Percentiles rank a stretch among this genome's conserved stretches.
Evolutionary conservation across 495 filamentous ascomycete species (phyloP).

Genomic region (Oleoguttula mirabilis): DNA sequence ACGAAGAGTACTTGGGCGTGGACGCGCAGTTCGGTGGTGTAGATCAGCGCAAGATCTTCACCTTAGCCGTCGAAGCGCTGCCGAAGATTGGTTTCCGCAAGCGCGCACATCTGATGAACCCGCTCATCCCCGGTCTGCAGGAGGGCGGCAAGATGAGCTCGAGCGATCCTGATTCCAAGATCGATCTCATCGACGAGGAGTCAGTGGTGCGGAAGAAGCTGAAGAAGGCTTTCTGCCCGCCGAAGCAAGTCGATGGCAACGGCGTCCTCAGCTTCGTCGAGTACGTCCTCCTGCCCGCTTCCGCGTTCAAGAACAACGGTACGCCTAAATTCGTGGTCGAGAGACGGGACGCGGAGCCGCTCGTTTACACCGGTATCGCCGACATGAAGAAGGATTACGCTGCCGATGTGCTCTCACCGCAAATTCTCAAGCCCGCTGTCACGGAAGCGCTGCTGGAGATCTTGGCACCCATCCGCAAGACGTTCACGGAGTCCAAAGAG

Average conservation of each 20-base stretch:
- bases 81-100: slow-evolving; percentile 54
- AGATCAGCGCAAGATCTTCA: slow-evolving; percentile 88
- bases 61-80: slow-evolving; percentile 62
- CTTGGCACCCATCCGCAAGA: slow-evolving; percentile 60
- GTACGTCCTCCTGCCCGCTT: slow-evolving; percentile 66
- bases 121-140: slow-evolving; percentile 72
- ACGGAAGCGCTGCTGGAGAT: slow-evolving; percentile 55
- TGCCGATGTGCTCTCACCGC: slow-evolving; percentile 72
- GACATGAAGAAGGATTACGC: slow-evolving; percentile 67
- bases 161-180: slow-evolving; percentile 62
- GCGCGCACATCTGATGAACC: slow-evolving; percentile 78
- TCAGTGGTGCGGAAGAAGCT: slow-evolving; percentile 68
- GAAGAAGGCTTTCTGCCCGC: slow-evolving; percentile 65
- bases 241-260: slow-evolving; percentile 68
- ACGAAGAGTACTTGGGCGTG: slow-evolving; percentile 79
- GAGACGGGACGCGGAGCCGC: slow-evolving; percentile 50
- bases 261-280: slow-evolving; percentile 75
- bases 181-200: slow-evolving; percentile 72
- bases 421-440: slow-evolving; percentile 70
- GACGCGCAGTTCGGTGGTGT: slow-evolving; percentile 72
- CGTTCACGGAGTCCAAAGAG: slow-evolving; percentile 55
- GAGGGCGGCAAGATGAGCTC: slow-evolving; percentile 65
- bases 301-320: slow-evolving; percentile 41
- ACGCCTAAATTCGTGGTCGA: slow-evolving; percentile 47
- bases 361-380: slow-evolving; percentile 62